A percentile compares a stretch with the other conserved stretches of the same genome.
These are phyloP conservation scores for Eremochloa ophiuroides DNA, from an alignment of 176 grass and related monocot genomes.

Conservation along the genomic window DNA sequence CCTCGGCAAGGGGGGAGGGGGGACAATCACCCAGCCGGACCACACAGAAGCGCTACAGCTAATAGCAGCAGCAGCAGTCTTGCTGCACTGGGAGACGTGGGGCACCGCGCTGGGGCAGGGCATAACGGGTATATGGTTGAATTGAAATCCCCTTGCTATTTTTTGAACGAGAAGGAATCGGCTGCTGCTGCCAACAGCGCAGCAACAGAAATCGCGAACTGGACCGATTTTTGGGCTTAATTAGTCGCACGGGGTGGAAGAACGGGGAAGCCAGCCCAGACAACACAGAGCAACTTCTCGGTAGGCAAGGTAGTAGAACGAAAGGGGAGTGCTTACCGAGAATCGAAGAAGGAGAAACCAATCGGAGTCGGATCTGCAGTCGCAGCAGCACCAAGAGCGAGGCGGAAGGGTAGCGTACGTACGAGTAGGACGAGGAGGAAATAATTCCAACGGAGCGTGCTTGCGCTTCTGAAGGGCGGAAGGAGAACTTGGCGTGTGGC, in stretches of 20 bases:
- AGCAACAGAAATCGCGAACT: neutral
- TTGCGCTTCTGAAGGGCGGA: no score
- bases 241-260: neutral
- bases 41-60: conserved; percentile 6
- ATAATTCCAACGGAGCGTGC: no score
- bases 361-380: neutral
- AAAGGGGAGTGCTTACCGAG: conserved; percentile 1
- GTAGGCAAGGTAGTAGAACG: neutral
- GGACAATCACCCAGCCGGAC: conserved; percentile 4
- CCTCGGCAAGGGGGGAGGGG: neutral
- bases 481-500: neutral
- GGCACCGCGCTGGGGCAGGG: neutral
- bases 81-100: neutral
- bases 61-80: neutral
- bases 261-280: neutral
- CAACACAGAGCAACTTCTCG: neutral
- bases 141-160: neutral
- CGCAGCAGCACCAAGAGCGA: neutral
- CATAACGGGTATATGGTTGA: neutral
- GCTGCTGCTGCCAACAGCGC: neutral
- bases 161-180: neutral
- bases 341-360: neutral
- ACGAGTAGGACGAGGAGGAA: no score
- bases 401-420: no score
- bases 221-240: neutral